Evolutionary conservation across 257 asterid genomes (phyloP), one percentile per base, ranked within the genome.

Genomic region (Salvia miltiorrhiza): DNA sequence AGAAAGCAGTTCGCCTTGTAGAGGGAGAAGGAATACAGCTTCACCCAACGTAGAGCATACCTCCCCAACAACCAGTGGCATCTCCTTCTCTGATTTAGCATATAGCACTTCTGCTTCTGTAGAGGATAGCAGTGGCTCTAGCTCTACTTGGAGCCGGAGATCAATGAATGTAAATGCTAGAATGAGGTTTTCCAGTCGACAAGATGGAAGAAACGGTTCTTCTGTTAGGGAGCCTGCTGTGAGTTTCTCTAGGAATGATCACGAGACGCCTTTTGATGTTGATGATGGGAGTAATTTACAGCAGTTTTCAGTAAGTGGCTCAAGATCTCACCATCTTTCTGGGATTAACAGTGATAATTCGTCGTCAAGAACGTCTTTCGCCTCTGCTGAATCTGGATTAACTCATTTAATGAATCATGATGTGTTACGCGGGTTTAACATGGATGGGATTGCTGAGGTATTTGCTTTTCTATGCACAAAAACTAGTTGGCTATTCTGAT

Each of bases 371-470:
- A 63, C 56, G 62, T 63, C 75, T 47, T 73, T 74, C 13, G 48
- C 77, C 16, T 74, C 92, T 44, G 16, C 74, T 9, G 92, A 79
- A 26, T 67, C 53, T 37, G 79, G 82, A 65, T 73, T 71, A 37
- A 43, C 80, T 43, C 84, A 45, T 53, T 54, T 65, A 37, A 61
- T 65, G 78, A 77, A 75, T 63, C 77, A 48, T 45, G 82, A 77
- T 59, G 74, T 71, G 45, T 77, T 81, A 60, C 77, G 78, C 76
- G 77, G 65, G 49, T 80, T 80, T 72, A 80, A 81, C 77, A 76
- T 86, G 77, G 86, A 80, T 76, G 91, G 83, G 62, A 75, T 85
- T 44, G 82, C 88, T 28, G 96, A 87, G 96, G 97, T 91, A 85
- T 35, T 47, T 7, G 14, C 54, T 63, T 39, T 65, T 67, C 7